These are phyloP conservation scores for Cladosporium velox DNA, from an alignment of 2,329 filamentous ascomycete species.

Conservation along the genomic window DNA sequence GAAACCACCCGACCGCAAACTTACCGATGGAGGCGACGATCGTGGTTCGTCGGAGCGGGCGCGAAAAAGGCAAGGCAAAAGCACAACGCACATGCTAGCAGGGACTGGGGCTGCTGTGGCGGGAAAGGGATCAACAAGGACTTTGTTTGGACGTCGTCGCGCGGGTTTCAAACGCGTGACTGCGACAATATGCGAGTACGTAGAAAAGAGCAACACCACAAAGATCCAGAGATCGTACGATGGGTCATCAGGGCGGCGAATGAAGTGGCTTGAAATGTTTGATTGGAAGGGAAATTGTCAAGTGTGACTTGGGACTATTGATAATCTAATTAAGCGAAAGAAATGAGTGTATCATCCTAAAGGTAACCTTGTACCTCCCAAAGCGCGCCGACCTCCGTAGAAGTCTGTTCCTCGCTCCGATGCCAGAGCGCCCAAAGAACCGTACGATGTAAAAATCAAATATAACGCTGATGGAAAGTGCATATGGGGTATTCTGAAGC, in stretches of 20 bases:
- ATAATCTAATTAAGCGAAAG: slow-evolving; percentile 17
- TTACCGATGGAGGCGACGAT: slow-evolving; percentile 3
- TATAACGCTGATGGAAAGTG: slow-evolving; percentile 14
- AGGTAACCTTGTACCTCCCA: slow-evolving; percentile 12
- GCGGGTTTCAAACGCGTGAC: slow-evolving; percentile 6
- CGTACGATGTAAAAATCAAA: background rate
- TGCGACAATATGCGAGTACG: background rate
- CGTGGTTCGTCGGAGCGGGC: slow-evolving; percentile 10
- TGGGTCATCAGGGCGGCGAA: background rate
- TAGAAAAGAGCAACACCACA: background rate
- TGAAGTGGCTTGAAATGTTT: slow-evolving; percentile 7
- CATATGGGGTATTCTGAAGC: slow-evolving; percentile 10
- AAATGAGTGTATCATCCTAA: slow-evolving; percentile 8
- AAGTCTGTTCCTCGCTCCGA: background rate
- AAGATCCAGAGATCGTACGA: background rate
- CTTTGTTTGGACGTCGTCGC: slow-evolving; percentile 15
- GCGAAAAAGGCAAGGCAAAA: background rate
- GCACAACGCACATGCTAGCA: slow-evolving; percentile 11
- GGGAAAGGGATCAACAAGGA: background rate
- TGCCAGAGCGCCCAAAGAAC: background rate
- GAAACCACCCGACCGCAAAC: background rate
- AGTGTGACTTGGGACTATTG: background rate
- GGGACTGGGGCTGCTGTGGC: slow-evolving; percentile 4
- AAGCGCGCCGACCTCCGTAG: slow-evolving; percentile 10
- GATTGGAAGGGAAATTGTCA: slow-evolving; percentile 8